Conservation (phyloP, 345 rosid genomes). For the Erodium maritimum region DNA sequence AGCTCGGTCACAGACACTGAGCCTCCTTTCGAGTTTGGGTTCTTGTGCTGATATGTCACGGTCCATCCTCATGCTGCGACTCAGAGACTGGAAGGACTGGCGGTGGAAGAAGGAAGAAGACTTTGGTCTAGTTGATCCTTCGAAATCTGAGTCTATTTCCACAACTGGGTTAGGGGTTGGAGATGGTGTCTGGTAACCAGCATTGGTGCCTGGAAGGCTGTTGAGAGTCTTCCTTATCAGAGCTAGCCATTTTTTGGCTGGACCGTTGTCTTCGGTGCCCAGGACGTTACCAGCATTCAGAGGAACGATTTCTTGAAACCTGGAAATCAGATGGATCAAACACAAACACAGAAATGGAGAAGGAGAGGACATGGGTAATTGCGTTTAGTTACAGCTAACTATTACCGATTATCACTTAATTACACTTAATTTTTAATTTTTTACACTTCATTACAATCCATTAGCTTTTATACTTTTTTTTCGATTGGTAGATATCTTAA, state of each 20-base stretch:
- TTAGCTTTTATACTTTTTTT: no score
- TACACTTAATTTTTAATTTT: no score
- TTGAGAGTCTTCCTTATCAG: conserved; percentile 78
- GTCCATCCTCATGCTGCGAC: conserved; percentile 64
- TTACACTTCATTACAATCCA: no score
- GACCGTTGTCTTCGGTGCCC: conserved; percentile 92
- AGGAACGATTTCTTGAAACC: conserved; percentile 98
- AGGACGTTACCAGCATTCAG: conserved; percentile 94
- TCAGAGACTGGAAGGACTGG: conserved; percentile 63
- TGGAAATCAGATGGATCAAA: conserved; percentile 16
- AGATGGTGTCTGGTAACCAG: conserved; percentile 52
- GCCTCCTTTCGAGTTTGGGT: conserved; percentile 51
- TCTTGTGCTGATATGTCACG: conserved; percentile 26
- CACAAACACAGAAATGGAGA: background rate
- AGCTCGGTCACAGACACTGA: conserved; percentile 73
- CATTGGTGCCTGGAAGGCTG: conserved; percentile 58
- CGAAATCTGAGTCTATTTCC: conserved; percentile 79
- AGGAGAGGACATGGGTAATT: no score
- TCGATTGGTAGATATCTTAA: no score
- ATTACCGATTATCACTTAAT: no score
- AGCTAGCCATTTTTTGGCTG: conserved; percentile 89
- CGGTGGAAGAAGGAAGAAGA: conserved; percentile 58
- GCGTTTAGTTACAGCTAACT: no score
- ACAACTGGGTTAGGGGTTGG: conserved; percentile 77
- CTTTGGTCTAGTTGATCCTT: conserved; percentile 43